Evolutionary conservation across 2,329 filamentous ascomycete species (phyloP).

Genomic region (Trichoderma hamatum): DNA sequence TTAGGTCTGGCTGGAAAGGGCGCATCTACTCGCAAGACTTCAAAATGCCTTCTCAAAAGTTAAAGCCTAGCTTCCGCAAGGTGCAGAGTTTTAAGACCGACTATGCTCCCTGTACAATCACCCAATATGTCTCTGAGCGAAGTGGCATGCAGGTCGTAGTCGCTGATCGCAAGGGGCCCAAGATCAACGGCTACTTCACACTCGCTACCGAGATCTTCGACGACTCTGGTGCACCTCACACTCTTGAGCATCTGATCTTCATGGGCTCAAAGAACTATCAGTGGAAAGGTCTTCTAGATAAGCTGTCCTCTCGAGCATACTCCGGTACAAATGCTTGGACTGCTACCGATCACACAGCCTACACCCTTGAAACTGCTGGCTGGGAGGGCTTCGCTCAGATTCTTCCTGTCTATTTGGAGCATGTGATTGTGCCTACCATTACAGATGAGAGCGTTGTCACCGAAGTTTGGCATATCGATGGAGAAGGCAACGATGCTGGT

Average conservation of each 20-base stretch:
- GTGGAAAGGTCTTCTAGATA: conserved; percentile 94
- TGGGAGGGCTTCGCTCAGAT: conserved; percentile 98
- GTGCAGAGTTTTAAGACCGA: conserved; percentile 85
- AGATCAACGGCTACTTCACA: conserved; percentile 91
- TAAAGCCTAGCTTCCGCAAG: conserved; percentile 71
- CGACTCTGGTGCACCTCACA: conserved; percentile 90
- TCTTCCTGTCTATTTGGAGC: conserved; percentile 91
- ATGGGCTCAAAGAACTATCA: conserved; percentile 92
- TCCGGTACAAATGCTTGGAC: conserved; percentile 97
- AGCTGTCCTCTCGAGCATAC: conserved; percentile 89
- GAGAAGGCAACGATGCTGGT: conserved; percentile 89
- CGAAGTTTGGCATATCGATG: conserved; percentile 95
- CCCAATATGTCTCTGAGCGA: conserved; percentile 92
- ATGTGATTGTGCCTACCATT: conserved; percentile 86
- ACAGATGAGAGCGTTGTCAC: conserved; percentile 93
- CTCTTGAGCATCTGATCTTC: conserved; percentile 79
- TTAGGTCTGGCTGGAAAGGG: conserved; percentile 27
- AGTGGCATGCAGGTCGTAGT: conserved; percentile 95
- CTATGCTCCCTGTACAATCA: conserved; percentile 85
- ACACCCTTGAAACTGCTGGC: conserved; percentile 91
- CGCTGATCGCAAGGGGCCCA: conserved; percentile 91
- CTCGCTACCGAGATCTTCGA: conserved; percentile 97
- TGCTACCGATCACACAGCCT: conserved; percentile 92
- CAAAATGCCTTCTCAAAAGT: conserved; percentile 56
- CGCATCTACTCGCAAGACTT: neutral